phyloP scores from a whole-genome alignment of 1,284 basidiomycete species.

The Prillingera fragicola region DNA sequence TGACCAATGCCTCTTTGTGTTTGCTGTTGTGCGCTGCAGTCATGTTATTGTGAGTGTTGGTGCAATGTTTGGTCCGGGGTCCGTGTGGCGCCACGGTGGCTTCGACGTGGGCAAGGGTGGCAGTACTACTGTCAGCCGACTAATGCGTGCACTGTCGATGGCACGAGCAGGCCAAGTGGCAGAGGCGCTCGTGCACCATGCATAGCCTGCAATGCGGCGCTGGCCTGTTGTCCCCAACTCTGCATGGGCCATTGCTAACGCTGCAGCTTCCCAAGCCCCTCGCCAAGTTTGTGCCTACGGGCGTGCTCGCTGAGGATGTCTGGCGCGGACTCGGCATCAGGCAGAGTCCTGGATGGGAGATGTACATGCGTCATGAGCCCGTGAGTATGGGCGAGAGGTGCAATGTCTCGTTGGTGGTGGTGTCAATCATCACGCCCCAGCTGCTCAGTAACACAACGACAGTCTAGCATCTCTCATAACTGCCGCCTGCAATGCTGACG shows the following conservation, averaged over 20 bases:
- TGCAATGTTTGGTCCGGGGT: too few species aligned
- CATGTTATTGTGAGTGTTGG: constrained; percentile 49
- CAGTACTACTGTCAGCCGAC: too few species aligned
- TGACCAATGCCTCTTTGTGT: neutral
- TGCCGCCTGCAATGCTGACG: too few species aligned
- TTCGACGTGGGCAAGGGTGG: too few species aligned
- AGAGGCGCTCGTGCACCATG: neutral
- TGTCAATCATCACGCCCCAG: neutral
- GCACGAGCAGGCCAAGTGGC: neutral
- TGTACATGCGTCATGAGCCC: constrained; percentile 50
- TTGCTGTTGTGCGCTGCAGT: constrained; percentile 19
- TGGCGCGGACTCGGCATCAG: constrained; percentile 48
- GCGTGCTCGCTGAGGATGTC: constrained; percentile 44
- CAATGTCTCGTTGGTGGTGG: neutral
- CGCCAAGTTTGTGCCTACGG: constrained; percentile 44
- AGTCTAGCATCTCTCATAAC: neutral
- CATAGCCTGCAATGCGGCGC: too few species aligned
- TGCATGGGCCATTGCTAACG: neutral
- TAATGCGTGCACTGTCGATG: too few species aligned
- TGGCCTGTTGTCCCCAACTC: too few species aligned
- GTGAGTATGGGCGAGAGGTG: too few species aligned
- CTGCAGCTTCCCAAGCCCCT: constrained; percentile 45
- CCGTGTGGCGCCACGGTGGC: too few species aligned
- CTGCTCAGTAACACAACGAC: neutral
- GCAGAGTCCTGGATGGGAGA: constrained; percentile 49